phyloP scores from a whole-genome alignment of 495 filamentous ascomycete species.

The Penicillium goetzii region DNA sequence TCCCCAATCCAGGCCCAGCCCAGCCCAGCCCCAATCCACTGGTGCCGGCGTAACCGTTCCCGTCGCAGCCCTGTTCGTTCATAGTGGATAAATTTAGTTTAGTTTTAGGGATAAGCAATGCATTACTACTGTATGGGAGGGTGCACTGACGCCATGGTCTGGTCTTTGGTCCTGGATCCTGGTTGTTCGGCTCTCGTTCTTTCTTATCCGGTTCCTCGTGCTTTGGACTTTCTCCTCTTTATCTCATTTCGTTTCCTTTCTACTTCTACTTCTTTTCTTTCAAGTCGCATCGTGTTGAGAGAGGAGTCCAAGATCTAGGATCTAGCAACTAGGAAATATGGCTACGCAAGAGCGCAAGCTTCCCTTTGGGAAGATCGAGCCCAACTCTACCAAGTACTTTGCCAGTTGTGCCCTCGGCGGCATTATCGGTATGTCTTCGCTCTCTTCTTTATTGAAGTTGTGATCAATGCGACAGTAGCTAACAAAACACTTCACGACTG shows the following conservation, averaged over 20 bases:
- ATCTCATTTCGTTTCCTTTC: not conserved
- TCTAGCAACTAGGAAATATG: constrained; percentile 28
- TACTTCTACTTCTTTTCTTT: constrained; percentile 6
- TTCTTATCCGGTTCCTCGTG: not conserved
- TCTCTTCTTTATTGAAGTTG: not conserved
- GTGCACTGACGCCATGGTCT: constrained; percentile 26
- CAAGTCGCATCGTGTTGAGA: not conserved
- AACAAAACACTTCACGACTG: not conserved
- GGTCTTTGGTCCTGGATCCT: not conserved
- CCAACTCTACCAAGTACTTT: constrained; percentile 70
- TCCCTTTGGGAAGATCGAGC: constrained; percentile 63
- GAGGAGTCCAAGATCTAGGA: not conserved
- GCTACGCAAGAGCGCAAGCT: constrained; percentile 44
- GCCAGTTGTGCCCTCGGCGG: constrained; percentile 66
- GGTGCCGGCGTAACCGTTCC: constrained; percentile 30
- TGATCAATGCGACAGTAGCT: constrained; percentile 9
- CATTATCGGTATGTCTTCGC: constrained; percentile 56
- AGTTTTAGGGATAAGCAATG: constrained; percentile 1
- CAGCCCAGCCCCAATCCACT: not conserved
- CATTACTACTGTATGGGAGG: not conserved
- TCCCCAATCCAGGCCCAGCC: not conserved
- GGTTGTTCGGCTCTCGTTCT: not conserved
- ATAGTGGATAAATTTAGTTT: not conserved
- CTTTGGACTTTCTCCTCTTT: constrained; percentile 1
- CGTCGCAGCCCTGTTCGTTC: constrained; percentile 13